phyloP scores from a whole-genome alignment of 176 grass and related monocot species.

The Aegilops umbellulata region DNA sequence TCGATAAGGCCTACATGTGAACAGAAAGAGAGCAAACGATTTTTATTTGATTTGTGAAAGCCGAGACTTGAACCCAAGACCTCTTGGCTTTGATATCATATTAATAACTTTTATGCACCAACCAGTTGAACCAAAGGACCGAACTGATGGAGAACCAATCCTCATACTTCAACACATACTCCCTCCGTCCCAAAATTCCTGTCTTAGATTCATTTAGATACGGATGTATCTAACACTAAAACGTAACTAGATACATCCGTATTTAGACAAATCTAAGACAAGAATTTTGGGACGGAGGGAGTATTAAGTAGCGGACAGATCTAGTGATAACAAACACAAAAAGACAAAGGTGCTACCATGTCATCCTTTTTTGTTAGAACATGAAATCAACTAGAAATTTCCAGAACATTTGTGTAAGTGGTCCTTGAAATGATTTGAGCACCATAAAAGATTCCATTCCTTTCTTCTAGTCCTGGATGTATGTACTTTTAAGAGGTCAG shows the following conservation, averaged over 20 bases:
- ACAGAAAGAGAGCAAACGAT: neutral
- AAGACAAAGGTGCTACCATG: neutral
- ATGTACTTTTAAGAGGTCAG: constrained; percentile 4
- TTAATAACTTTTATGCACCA: neutral
- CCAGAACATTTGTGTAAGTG: neutral
- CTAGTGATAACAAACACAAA: neutral
- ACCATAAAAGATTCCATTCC: neutral
- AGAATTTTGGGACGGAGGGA: no score
- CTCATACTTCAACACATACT: neutral
- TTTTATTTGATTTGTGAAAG: neutral
- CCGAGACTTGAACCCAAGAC: neutral
- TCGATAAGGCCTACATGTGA: neutral
- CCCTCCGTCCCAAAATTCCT: no score
- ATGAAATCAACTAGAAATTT: neutral
- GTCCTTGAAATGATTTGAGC: neutral
- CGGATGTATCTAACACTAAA: no score
- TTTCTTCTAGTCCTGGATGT: neutral
- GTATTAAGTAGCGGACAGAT: neutral
- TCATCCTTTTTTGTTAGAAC: neutral
- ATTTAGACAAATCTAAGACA: no score
- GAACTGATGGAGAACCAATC: neutral
- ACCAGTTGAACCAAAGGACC: neutral
- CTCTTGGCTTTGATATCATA: neutral
- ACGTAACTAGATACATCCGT: no score
- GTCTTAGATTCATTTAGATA: no score